A percentile compares a stretch with the other conserved stretches of the same genome.
Evolutionary conservation across 495 filamentous ascomycete species (phyloP).

Genomic region (Daldinia bambusicola): DNA sequence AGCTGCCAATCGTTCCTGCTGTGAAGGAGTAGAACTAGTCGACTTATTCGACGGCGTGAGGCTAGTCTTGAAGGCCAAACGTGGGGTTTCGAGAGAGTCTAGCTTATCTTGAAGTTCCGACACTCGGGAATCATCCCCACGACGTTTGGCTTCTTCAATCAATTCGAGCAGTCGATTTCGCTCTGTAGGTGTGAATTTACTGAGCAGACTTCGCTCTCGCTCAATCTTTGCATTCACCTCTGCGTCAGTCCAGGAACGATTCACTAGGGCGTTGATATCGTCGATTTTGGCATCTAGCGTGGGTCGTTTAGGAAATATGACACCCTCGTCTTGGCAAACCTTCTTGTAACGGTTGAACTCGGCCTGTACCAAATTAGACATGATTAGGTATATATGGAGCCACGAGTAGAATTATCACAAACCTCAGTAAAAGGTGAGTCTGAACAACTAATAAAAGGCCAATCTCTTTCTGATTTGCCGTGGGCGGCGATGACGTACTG

Average conservation of each 20-base stretch:
- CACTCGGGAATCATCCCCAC: constrained; percentile 69
- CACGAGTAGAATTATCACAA: constrained; percentile 39
- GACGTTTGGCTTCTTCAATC: constrained; percentile 70
- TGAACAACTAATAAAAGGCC: constrained; percentile 86
- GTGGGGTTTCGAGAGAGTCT: constrained; percentile 71
- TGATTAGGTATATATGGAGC: background rate
- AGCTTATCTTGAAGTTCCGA: constrained; percentile 73
- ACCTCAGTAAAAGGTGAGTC: constrained; percentile 79
- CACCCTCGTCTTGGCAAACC: constrained; percentile 74
- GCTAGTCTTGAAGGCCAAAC: constrained; percentile 73
- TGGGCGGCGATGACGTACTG: constrained; percentile 78
- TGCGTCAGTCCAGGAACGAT: constrained; percentile 78
- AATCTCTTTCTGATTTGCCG: constrained; percentile 79
- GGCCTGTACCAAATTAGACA: constrained; percentile 59
- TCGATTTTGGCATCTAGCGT: constrained; percentile 74
- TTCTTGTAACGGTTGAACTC: constrained; percentile 88
- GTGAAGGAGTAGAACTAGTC: constrained; percentile 56
- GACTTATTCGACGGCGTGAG: constrained; percentile 60
- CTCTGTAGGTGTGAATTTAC: constrained; percentile 69
- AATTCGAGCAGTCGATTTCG: constrained; percentile 69
- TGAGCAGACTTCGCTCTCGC: constrained; percentile 69
- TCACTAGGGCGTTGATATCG: constrained; percentile 82
- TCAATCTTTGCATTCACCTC: constrained; percentile 82
- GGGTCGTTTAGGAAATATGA: constrained; percentile 73
- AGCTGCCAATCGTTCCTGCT: constrained; percentile 79